Evolutionary conservation across 1,284 basidiomycete species (phyloP), one percentile per base, ranked within the genome.

Genomic region (Spongiforma sp.): DNA sequence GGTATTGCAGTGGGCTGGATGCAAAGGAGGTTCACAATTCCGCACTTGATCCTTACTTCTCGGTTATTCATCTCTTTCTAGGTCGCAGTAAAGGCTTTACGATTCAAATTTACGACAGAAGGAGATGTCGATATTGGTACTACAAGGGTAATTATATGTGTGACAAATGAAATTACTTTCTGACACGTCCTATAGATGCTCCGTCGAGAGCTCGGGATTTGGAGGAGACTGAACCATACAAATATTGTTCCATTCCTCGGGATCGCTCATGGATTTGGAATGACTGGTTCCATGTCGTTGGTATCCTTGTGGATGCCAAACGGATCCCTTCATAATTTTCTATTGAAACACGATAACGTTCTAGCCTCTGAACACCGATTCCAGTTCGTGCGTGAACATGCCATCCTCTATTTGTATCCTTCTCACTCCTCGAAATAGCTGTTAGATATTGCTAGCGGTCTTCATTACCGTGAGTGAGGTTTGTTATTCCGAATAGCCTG

Each of bases 271-370:
- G 70, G 71, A 0, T 70, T 71, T 57, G 71, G 67, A 21, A 61
- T 67, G 61, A 0, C 1, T 3, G 61, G 19, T 11, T 9, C 66
- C 10, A 37, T 52, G 17, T 69, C 69, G 0, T 58, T 71, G 34
- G 69, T 71, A n/a, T 72, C 69, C 1, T 56, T 30, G 14, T 71
- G 69, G 71, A 71, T 72, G 69, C 67, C 41, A 1, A 62, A 73
- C 0, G 61, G 8, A 21, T 57, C 71, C 7, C 62, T 73, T 17
- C 55, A 64, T 21, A 7, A 17, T 3, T 64, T 73, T 33, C 43
- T 73, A 14, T 12, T 0, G 0, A 54, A 43, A 11, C 1, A 67
- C 19, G 46, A 62, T 10, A 2, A 19, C 5, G 30, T 28, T 26
- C 39, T 71, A 10, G 11, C 1, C 5, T 5, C 52, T 3, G 14